Conservation (phyloP, 306 rosid genomes). For the Phaseolus lunatus region DNA sequence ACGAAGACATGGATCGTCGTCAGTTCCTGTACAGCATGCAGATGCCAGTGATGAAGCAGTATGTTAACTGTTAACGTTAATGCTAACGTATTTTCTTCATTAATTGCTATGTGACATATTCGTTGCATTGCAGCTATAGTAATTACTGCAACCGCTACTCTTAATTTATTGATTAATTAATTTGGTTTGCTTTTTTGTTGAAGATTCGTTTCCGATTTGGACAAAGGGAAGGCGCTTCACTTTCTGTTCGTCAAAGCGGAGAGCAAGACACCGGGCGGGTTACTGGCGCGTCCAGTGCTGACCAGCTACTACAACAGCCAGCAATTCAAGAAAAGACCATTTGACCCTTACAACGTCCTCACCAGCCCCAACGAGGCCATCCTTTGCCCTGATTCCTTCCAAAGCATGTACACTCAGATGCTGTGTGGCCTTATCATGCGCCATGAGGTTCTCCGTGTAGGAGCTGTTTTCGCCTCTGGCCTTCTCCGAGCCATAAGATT, state of each 20-base stretch:
- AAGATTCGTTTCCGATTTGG: slow-evolving; percentile 77
- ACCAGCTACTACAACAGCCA: slow-evolving; percentile 91
- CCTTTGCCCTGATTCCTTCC: slow-evolving; percentile 81
- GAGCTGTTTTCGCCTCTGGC: slow-evolving; percentile 93
- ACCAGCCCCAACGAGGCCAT: slow-evolving; percentile 88
- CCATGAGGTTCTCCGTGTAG: slow-evolving; percentile 76
- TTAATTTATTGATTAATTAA: neutral
- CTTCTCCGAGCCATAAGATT: slow-evolving; percentile 87
- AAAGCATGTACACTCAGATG: slow-evolving; percentile 96
- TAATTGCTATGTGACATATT: neutral
- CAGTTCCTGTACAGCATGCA: slow-evolving; percentile 74
- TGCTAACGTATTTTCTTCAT: neutral
- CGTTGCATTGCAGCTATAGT: neutral
- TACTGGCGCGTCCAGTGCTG: slow-evolving; percentile 89
- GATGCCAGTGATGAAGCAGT: slow-evolving; percentile 92
- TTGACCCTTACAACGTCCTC: slow-evolving; percentile 77
- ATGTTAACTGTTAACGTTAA: neutral
- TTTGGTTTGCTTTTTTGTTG: neutral
- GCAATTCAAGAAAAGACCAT: slow-evolving; percentile 79
- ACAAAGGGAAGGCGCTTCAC: slow-evolving; percentile 89
- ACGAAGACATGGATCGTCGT: slow-evolving; percentile 86
- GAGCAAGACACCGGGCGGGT: slow-evolving; percentile 78
- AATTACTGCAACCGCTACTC: neutral
- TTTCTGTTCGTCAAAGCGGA: slow-evolving; percentile 84
- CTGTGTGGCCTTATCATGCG: slow-evolving; percentile 88